A percentile compares a stretch with the other conserved stretches of the same genome.
These are phyloP conservation scores for Boletellus deceptivus DNA, from an alignment of 1,284 basidiomycete genomes.

Conservation along the genomic window DNA sequence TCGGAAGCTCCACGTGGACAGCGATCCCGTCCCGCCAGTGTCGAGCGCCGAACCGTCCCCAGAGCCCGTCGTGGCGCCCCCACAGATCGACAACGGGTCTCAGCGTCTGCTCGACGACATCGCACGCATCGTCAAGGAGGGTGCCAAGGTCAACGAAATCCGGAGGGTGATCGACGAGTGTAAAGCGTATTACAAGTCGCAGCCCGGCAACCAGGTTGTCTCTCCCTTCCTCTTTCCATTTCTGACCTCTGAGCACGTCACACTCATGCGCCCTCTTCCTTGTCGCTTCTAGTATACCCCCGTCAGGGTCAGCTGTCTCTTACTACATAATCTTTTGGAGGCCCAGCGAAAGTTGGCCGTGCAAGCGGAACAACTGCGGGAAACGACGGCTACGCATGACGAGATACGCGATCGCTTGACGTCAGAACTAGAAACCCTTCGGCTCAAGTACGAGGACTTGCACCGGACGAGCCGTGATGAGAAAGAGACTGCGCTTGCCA, in stretches of 20 bases:
- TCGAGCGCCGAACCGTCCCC: constrained; percentile 8
- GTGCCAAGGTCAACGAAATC: constrained; percentile 36
- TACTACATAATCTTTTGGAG: constrained; percentile 33
- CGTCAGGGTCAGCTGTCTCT: constrained; percentile 33
- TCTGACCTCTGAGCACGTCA: constrained; percentile 5
- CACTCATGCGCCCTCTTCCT: constrained; percentile 1
- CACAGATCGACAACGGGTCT: constrained; percentile 32
- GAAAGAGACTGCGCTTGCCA: constrained; percentile 35
- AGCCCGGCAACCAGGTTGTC: constrained; percentile 36
- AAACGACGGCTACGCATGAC: constrained; percentile 23
- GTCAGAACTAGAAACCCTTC: constrained; percentile 26
- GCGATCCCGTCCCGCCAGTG: constrained; percentile 14
- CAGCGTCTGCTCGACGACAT: constrained; percentile 37
- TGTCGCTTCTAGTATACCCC: constrained; percentile 27
- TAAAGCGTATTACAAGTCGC: constrained; percentile 37
- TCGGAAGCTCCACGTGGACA: constrained; percentile 34
- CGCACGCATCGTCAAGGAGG: constrained; percentile 38
- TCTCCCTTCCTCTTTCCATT: too few relatives aligned
- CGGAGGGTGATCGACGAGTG: constrained; percentile 37
- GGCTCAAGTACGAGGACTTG: constrained; percentile 28
- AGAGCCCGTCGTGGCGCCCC: constrained; percentile 15
- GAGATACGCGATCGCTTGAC: constrained; percentile 31
- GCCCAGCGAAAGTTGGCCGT: constrained; percentile 27
- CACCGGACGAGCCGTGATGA: constrained; percentile 34
- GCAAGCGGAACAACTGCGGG: constrained; percentile 31